Evolutionary conservation across 257 asterid species (phyloP), one percentile per base, ranked within the genome.

Genomic region (Penstemon eatonii): DNA sequence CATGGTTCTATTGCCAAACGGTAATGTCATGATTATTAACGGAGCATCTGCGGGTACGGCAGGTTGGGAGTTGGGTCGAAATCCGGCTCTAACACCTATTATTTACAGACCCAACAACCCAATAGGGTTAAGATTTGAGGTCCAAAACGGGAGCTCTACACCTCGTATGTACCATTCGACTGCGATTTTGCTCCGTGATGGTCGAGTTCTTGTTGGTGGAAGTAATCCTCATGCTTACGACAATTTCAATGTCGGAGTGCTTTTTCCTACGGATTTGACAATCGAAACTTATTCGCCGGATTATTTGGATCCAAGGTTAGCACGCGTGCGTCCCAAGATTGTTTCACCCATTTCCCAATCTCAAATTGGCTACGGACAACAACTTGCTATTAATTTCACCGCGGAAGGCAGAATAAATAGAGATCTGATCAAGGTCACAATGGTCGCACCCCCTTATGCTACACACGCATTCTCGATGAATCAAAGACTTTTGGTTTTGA

Each of bases 401-500:
- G 11, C 43, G 7, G 3, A 38, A 2, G 79, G 77, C 0, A 8
- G 3, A 38, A 7, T 73, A 12, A 60, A 67, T 0, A 38, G 44
- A 0, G 4, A 73, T 38, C 39, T 56, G 73, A 66, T 82, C 19
- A 68, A 15, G 67, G 82, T 76, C 3, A 70, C 84, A 9, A 66
- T 82, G 82, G 43, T 79, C 4, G 71, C 84, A n/a, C 87, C 87
- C 1, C 33, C 82, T 2, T 82, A 78, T 40, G 62, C 54, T 5
- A 82, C 86, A 5, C 86, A 81, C 50, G 76, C 86, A 5, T 74
- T 65, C 53, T 75, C 86, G 6, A 82, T 82, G 86, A 82, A 76
- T 47, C 87, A 82, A 38, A 73, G 87, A 59, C 47, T 76, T 7
- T 36, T 79, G 68, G 57, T 42, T 0, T 75, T 79, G 38, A 52